Conservation (phyloP, 176 grass and related monocot genomes). For the maize (Zea mays) region DNA sequence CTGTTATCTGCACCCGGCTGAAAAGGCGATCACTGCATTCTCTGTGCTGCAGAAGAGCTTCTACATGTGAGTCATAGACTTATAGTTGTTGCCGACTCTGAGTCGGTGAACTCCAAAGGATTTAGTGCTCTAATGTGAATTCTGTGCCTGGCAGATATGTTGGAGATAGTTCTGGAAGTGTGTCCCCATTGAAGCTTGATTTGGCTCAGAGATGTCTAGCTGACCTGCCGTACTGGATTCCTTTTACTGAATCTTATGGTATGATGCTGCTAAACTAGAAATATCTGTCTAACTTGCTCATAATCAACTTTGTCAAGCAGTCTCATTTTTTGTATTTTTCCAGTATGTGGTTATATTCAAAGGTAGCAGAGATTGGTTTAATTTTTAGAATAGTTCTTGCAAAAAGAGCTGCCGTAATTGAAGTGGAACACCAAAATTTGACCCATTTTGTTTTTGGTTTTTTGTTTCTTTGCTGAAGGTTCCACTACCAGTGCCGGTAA, state of each 20-base stretch:
- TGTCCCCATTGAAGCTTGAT: constrained; percentile 80
- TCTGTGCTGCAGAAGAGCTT: constrained; percentile 61
- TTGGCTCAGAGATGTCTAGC: constrained; percentile 50
- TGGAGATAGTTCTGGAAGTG: constrained; percentile 59
- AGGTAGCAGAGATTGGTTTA: background rate
- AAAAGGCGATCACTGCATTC: constrained; percentile 68
- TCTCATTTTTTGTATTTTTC: background rate
- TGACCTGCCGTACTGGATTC: constrained; percentile 77
- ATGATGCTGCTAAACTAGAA: background rate
- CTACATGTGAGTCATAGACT: constrained; percentile 56
- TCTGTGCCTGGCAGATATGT: constrained; percentile 58
- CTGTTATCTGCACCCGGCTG: constrained; percentile 51
- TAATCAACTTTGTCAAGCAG: background rate
- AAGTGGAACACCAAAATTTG: background rate
- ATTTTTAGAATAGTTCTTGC: background rate
- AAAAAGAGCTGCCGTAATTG: background rate
- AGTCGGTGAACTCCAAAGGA: background rate
- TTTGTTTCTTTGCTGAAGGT: constrained; percentile 33
- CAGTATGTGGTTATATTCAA: background rate
- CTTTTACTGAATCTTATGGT: constrained; percentile 86
- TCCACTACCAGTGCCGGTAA: constrained; percentile 36
- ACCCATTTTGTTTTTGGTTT: background rate
- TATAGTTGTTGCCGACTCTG: background rate
- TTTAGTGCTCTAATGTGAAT: constrained; percentile 29
- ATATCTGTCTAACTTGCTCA: background rate